Base-by-base conservation (phyloP, 768 basidiomycete genomes). In the Amanita phalloides region DNA sequence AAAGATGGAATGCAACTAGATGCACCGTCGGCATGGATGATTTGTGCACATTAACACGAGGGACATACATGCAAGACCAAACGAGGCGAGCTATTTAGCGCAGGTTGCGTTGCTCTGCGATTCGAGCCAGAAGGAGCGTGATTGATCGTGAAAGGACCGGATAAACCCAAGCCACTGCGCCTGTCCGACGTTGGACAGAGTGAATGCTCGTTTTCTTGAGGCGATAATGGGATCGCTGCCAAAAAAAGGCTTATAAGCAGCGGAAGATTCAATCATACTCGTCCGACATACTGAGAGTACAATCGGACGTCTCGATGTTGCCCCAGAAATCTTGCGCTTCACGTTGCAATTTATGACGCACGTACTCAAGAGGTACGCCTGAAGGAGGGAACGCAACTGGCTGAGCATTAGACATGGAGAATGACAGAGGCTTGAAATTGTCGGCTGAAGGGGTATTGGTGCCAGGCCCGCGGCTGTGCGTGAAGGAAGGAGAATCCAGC, bases 1-100 rank as follows among this genome's bases (percentile, higher is more conserved):
- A 60, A 84, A 90, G 62, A 88, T 86, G 56, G 78, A 73, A 60
- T 95, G 91, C 25, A 92, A 68, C 88, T 90, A 58, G 23, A 23
- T 45, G 38, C 28, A 46, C 50, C 11, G 9, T 42, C 14, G 20
- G 30, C 37, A 11, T 30, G n/a, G 9, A 39, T 23, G 14, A 25
- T 21, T 26, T 30, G 14, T 26, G 52, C 17, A 25, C 33, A 13
- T 33, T 33, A 25, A 20, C 5, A 14, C 13, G 8, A n/a, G 25
- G 23, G 21, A 64, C 76, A 14, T 53, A 87, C 87, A 62, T 77
- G 79, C 57, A 89, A 67, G 38, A 78, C 75, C 60, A 86, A 72
- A 32, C 76, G 79, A 13, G 78, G 76, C 17, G 73, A 65, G n/a
- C 69, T 62, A 56, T 76, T 73, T 33, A 77, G 56, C 20, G 67